Base-by-base conservation (phyloP, 1,139 yeast genomes). In the Yamadazyma blattariae region DNA sequence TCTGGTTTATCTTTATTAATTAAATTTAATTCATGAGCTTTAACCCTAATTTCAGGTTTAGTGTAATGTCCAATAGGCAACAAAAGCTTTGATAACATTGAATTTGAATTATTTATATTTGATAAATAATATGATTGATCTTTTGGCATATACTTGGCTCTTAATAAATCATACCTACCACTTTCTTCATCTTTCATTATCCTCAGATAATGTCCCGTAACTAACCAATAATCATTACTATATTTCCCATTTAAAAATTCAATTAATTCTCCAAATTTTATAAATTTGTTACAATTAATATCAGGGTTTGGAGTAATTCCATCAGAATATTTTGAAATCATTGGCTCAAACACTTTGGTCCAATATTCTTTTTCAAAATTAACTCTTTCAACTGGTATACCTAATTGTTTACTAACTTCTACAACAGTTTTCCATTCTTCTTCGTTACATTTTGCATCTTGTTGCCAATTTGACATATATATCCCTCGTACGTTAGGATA, bases 281-380 rank as follows among this genome's bases (percentile, higher is more conserved):
- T 84, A 51, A 77, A 74, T 40, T 77, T 71, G 55, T 92, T 92
- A 57, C 99, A 92, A 20, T 82, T 79, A 17, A 90, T 81, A 54
- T 92, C 99, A 0, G 98, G 98, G 48, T 94, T 94, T 0, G 98
- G 99, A 0, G 99, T 92, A 26, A 72, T 50, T 0, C 98, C 99
- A 10, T 45, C 52, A 31, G 69, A 62, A 54, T 90, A 92, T 52
- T 70, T 70, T 4, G 74, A 76, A 27, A 92, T 62, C 97, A 92
- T 92, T 1, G 98, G 98, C 50, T 77, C 82, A 56, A 92, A 92
- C 4, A 92, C 98, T 36, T 84, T 83, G 16, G 70, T 67, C 98
- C 98, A 92, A 59, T 92, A 92, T 39, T 92, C 97, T 43, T 71
- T 74, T 51, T 92, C 97, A 50, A 92, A 86, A 54, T 81, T 87